Conservation (phyloP, 345 rosid genomes). For the Hypericum androsaemum region DNA sequence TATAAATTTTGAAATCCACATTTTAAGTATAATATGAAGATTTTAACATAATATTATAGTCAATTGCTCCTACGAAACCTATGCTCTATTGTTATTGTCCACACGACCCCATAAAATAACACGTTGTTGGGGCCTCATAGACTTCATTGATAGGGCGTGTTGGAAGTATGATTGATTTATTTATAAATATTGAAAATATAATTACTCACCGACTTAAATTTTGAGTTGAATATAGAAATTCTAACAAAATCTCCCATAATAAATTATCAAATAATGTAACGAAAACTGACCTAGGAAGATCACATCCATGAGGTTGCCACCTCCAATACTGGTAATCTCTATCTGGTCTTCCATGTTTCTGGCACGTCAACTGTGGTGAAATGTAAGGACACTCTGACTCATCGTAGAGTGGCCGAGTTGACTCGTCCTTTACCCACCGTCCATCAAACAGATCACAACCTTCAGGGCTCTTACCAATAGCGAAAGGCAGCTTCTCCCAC, state of each 20-base stretch:
- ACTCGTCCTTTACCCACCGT: constrained; percentile 72
- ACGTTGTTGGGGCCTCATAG: too few species aligned
- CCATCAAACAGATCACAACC: constrained; percentile 72
- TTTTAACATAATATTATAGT: too few species aligned
- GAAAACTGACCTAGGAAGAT: constrained; percentile 60
- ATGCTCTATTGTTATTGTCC: too few species aligned
- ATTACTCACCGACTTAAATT: too few species aligned
- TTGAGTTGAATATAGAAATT: too few species aligned
- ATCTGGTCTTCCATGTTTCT: constrained; percentile 75
- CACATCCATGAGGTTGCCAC: constrained; percentile 87
- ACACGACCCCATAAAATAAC: too few species aligned
- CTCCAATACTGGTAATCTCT: constrained; percentile 69
- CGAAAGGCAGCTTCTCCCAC: constrained; percentile 46
- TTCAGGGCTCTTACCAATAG: constrained; percentile 42
- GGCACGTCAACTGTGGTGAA: constrained; percentile 93
- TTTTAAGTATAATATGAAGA: too few species aligned
- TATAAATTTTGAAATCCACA: too few species aligned
- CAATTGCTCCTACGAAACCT: too few species aligned
- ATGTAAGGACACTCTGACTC: constrained; percentile 96
- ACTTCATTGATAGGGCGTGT: too few species aligned
- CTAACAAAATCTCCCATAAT: not conserved
- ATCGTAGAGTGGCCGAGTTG: constrained; percentile 57
- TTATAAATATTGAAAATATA: too few species aligned
- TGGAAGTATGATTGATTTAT: too few species aligned
- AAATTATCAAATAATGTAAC: not conserved